phyloP scores from a whole-genome alignment of 257 asterid genomes.

The Solanum clarkiae region DNA sequence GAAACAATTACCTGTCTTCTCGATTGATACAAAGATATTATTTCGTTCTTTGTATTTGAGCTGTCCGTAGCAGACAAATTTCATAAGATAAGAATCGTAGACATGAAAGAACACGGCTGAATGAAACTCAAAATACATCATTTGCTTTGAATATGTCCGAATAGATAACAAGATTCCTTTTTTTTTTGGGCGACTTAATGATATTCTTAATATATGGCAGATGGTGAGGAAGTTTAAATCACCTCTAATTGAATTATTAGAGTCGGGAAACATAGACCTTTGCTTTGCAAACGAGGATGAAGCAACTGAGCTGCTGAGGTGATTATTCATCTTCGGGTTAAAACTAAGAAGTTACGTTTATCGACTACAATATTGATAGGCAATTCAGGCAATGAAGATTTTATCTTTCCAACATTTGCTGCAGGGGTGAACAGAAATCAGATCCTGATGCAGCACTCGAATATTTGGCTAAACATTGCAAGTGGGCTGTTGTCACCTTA shows the following conservation, averaged over 20 bases:
- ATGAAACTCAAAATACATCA: not conserved
- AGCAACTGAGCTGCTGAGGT: constrained; percentile 82
- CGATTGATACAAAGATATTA: not conserved
- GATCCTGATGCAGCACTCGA: constrained; percentile 67
- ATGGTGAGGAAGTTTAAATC: constrained; percentile 79
- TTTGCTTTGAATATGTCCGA: not conserved
- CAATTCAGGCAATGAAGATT: not conserved
- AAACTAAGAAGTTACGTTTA: not conserved
- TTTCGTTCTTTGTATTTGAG: not conserved
- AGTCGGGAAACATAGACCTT: constrained; percentile 81
- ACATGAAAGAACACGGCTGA: not conserved
- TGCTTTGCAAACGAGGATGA: constrained; percentile 99
- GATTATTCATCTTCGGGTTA: not conserved
- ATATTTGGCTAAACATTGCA: constrained; percentile 60
- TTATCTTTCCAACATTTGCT: not conserved
- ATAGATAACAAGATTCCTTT: not conserved
- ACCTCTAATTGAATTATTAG: constrained; percentile 63
- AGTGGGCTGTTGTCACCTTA: constrained; percentile 91
- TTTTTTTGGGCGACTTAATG: not conserved
- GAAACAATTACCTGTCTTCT: not conserved
- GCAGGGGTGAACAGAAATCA: constrained; percentile 47
- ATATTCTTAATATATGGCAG: constrained; percentile 18
- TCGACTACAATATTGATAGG: not conserved
- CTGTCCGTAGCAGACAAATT: not conserved
- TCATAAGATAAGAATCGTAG: not conserved